Conservation (phyloP, 2,329 filamentous ascomycete genomes). For the Curvularia hawaiiensis region DNA sequence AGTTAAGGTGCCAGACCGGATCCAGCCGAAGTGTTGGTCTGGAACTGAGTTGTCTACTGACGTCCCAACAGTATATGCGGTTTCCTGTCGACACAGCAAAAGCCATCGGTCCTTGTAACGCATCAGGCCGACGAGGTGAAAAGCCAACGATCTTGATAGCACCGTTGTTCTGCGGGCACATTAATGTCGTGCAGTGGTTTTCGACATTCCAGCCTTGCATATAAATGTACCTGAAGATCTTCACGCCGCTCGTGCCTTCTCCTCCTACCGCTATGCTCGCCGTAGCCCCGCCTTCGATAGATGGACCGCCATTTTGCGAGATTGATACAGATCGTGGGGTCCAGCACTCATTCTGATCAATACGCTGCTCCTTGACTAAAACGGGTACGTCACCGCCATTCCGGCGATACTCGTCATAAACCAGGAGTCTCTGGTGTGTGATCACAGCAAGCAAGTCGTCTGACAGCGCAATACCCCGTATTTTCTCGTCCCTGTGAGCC, state of each 20-base stretch:
- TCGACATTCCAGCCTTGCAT: conserved; percentile 19
- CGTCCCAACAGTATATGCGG: conserved; percentile 23
- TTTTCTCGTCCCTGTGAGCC: conserved; percentile 14
- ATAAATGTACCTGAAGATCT: conserved; percentile 21
- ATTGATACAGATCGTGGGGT: conserved; percentile 25
- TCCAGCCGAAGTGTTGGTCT: background rate
- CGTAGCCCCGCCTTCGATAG: conserved; percentile 5
- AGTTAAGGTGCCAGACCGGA: conserved; percentile 18
- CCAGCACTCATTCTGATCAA: conserved; percentile 22
- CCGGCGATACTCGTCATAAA: conserved; percentile 26
- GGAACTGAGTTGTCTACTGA: conserved; percentile 7
- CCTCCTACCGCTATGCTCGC: conserved; percentile 29
- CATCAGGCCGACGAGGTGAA: conserved; percentile 14
- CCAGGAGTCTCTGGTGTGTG: conserved; percentile 24
- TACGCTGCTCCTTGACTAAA: conserved; percentile 9
- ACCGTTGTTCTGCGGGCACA: conserved; percentile 21
- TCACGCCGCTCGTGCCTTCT: conserved; percentile 27
- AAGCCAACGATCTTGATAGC: conserved; percentile 25
- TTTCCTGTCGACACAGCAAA: conserved; percentile 26
- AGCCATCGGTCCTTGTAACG: conserved; percentile 12
- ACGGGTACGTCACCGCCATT: conserved; percentile 1
- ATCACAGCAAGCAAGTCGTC: conserved; percentile 29
- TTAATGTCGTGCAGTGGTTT: conserved; percentile 13
- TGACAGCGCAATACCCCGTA: conserved; percentile 26
- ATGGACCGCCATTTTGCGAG: conserved; percentile 15